These are phyloP conservation scores for Sporodiniella umbellata DNA, from an alignment of 371 early-diverging fungal species.

Conservation along the genomic window DNA sequence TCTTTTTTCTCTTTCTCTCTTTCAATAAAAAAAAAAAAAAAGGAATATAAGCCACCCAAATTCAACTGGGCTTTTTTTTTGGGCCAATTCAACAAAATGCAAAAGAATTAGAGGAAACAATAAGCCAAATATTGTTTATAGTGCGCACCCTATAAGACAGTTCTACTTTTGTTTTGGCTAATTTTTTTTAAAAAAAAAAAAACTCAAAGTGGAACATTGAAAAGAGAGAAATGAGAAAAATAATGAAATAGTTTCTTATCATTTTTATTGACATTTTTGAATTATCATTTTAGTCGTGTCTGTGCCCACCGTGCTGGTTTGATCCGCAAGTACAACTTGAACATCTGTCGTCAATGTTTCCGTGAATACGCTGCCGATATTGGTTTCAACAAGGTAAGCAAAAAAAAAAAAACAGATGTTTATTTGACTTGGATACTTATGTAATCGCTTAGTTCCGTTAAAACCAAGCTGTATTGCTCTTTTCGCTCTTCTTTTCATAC, in stretches of 20 bases:
- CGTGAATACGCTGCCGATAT: slow-evolving; percentile 98
- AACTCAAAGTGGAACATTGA: not conserved
- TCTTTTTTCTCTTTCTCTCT: not conserved
- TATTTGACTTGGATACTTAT: not conserved
- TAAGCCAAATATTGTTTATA: not conserved
- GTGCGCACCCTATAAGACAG: too few relatives aligned
- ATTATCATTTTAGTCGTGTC: slow-evolving; percentile 95
- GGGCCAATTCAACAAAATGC: not conserved
- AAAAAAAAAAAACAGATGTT: too few relatives aligned
- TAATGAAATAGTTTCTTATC: not conserved
- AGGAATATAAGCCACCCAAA: slow-evolving; percentile 16
- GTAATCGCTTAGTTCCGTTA: not conserved
- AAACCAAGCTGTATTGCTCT: not conserved
- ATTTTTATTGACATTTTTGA: too few relatives aligned
- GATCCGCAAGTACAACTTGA: slow-evolving; percentile 99
- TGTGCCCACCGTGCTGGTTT: slow-evolving; percentile 99
- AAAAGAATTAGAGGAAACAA: not conserved
- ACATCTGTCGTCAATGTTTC: slow-evolving; percentile 99
- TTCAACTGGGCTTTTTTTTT: too few relatives aligned
- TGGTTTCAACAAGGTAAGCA: slow-evolving; percentile 62
- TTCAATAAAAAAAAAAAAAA: slow-evolving; percentile 1
- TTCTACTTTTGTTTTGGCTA: not conserved
- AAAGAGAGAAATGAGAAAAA: not conserved
- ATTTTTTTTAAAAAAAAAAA: not conserved
- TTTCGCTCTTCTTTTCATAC: not conserved